A percentile compares a stretch with the other conserved stretches of the same genome.
These are phyloP conservation scores for Yamadazyma mexicana DNA, from an alignment of 1,139 yeast genomes.

Conservation along the genomic window DNA sequence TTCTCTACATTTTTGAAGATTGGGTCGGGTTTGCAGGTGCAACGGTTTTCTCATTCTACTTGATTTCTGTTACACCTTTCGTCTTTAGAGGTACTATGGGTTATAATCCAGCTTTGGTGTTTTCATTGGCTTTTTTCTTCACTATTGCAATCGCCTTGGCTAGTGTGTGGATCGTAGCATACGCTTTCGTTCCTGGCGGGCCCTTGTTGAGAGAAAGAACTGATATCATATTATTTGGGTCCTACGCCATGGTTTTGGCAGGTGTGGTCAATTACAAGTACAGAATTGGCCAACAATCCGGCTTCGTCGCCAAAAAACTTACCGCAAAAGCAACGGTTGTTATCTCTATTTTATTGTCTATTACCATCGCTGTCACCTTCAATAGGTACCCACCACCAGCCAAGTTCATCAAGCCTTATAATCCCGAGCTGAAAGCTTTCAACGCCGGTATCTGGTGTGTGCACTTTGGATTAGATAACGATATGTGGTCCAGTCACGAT, in stretches of 20 bases:
- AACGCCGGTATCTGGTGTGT: constrained; percentile 98
- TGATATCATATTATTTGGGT: constrained; percentile 59
- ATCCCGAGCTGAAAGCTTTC: constrained; percentile 57
- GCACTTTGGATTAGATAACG: constrained; percentile 95
- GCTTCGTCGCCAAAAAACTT: constrained; percentile 18
- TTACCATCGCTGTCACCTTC: constrained; percentile 44
- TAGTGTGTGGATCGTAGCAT: constrained; percentile 96
- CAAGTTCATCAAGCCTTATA: constrained; percentile 66
- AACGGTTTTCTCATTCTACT: constrained; percentile 58
- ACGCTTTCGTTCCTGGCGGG: constrained; percentile 97
- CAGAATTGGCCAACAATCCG: constrained; percentile 14
- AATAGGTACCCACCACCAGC: constrained; percentile 56
- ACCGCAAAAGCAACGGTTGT: constrained; percentile 25
- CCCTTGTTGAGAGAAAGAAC: constrained; percentile 83
- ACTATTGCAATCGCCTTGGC: constrained; percentile 64
- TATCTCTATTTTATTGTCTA: constrained; percentile 31
- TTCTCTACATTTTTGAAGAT: constrained; percentile 54
- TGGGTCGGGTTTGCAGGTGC: constrained; percentile 91
- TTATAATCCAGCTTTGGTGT: constrained; percentile 58
- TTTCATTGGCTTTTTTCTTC: constrained; percentile 57
- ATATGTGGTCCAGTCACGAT: constrained; percentile 96
- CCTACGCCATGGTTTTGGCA: constrained; percentile 45
- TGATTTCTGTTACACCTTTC: constrained; percentile 63
- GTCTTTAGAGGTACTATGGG: constrained; percentile 58
- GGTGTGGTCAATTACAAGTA: constrained; percentile 38